Evolutionary conservation across 352 stramenopile species (phyloP).

Genomic region (Phytophthora cactorum): DNA sequence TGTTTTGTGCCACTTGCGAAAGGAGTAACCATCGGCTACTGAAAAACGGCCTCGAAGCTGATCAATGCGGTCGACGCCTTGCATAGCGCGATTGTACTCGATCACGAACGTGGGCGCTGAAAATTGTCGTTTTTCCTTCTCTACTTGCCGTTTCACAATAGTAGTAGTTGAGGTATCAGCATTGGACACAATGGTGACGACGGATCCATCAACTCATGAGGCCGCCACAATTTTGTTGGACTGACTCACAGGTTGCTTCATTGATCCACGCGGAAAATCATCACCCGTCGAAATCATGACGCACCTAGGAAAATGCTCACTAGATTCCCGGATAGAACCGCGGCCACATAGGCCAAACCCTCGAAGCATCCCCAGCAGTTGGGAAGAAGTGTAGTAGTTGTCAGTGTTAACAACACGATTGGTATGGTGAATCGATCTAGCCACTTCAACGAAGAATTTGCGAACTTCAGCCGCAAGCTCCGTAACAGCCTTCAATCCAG

Average conservation of each 20-base stretch:
- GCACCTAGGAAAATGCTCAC: constrained; percentile 2
- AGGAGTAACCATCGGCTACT: neutral
- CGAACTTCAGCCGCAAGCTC: too few species aligned
- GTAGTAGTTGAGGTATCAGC: neutral
- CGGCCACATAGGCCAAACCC: constrained; percentile 4
- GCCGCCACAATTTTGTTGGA: neutral
- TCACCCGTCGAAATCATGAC: neutral
- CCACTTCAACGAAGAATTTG: constrained; percentile 1
- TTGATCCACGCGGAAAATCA: neutral
- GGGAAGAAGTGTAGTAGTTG: constrained; percentile 10
- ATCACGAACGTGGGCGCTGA: neutral
- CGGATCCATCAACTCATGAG: too few species aligned
- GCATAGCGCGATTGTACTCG: neutral
- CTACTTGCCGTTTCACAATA: neutral
- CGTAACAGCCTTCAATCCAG: too few species aligned
- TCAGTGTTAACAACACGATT: constrained; percentile 4
- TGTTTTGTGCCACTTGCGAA: neutral
- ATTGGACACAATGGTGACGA: neutral
- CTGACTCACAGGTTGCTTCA: too few species aligned
- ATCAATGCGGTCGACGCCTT: neutral
- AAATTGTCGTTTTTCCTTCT: neutral
- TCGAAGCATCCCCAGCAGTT: constrained; percentile 1
- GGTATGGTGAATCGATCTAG: neutral
- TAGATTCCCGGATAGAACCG: neutral
- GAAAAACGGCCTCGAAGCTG: neutral